phyloP scores from a whole-genome alignment of 2,329 filamentous ascomycete genomes.

The Penicillium fuscoglaucum region DNA sequence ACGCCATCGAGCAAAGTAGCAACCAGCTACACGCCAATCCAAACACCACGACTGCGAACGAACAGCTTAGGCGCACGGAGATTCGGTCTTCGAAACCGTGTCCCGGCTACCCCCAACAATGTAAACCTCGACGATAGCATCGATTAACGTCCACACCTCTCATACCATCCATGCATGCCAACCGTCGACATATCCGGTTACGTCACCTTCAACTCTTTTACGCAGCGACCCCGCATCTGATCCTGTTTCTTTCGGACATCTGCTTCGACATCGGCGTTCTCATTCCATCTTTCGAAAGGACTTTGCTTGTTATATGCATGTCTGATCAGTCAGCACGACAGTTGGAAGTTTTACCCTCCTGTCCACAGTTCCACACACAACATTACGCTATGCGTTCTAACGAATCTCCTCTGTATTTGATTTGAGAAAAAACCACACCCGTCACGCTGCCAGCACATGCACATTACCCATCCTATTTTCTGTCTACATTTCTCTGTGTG shows the following conservation, averaged over 20 bases:
- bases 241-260: background rate
- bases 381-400: background rate
- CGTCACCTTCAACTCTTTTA: background rate
- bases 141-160: slow-evolving; percentile 22
- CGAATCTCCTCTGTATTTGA: slow-evolving; percentile 5
- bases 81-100: slow-evolving; percentile 36
- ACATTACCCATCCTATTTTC: background rate
- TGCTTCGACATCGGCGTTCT: slow-evolving; percentile 2
- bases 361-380: background rate
- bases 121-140: slow-evolving; percentile 35
- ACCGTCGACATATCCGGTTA: background rate
- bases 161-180: slow-evolving; percentile 1
- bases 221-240: slow-evolving; percentile 9
- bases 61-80: slow-evolving; percentile 40
- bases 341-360: background rate
- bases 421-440: background rate
- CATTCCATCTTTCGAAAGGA: background rate
- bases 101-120: slow-evolving; percentile 26
- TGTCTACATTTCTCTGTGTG: background rate
- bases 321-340: background rate
- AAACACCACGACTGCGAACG: slow-evolving; percentile 38
- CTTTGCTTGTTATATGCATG: background rate
- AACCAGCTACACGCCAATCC: slow-evolving; percentile 41
- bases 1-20: slow-evolving; percentile 38
- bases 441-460: background rate